phyloP scores from a whole-genome alignment of 23 red algal species.

The Gracilaria domingensis region DNA sequence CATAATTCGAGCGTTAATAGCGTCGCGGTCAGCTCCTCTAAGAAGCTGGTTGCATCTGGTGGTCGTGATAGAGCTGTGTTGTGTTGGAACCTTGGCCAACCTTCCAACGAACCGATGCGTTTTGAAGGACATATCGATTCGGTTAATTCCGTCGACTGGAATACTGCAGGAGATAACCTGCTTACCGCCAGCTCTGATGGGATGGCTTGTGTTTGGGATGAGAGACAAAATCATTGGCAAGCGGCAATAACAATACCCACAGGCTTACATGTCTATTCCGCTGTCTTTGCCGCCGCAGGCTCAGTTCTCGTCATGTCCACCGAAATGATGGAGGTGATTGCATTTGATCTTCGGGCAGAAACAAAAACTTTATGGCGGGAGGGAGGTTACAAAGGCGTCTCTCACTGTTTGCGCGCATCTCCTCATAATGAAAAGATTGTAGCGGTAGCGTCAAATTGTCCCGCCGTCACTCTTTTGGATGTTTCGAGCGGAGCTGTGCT shows the following conservation, averaged over 20 bases:
- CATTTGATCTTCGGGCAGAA: constrained; percentile 75
- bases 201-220: constrained; percentile 83
- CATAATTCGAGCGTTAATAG: constrained; percentile 63
- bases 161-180: constrained; percentile 49
- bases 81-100: constrained; percentile 73
- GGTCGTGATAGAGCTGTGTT: constrained; percentile 68
- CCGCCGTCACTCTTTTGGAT: constrained; percentile 69
- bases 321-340: constrained; percentile 75
- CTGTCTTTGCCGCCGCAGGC: constrained; percentile 68
- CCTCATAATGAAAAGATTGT: constrained; percentile 60
- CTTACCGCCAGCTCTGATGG: constrained; percentile 84
- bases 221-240: constrained; percentile 58
- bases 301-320: constrained; percentile 63
- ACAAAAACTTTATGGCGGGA: constrained; percentile 56
- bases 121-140: constrained; percentile 75
- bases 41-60: constrained; percentile 72
- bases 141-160: constrained; percentile 85
- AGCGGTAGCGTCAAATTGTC: constrained; percentile 74
- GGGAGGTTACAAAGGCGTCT: constrained; percentile 55
- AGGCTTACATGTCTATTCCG: constrained; percentile 63
- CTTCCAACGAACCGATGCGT: constrained; percentile 78
- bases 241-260: constrained; percentile 63
- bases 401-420: constrained; percentile 51
- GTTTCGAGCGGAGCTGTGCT: constrained; percentile 46
- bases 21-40: constrained; percentile 41